Evolutionary conservation across 495 filamentous ascomycete species (phyloP), one percentile per base, ranked within the genome.

Genomic region (Amniculicola lignicola): DNA sequence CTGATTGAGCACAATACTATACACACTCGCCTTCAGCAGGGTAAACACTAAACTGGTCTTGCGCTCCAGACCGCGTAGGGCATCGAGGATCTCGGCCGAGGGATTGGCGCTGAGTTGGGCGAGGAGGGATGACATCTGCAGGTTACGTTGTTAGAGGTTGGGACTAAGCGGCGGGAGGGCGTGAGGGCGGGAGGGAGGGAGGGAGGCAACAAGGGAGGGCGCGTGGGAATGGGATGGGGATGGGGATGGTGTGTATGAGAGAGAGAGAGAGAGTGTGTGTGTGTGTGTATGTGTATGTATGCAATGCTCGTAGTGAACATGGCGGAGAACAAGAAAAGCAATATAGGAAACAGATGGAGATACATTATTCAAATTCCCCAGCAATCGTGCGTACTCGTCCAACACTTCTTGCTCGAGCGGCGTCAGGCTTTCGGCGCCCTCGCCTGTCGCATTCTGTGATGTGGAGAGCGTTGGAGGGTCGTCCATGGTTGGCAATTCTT

Each of bases 1-100:
- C 77, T 96, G 90, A 78, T 97, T 90, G 75, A 98, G 70, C 61
- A 98, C 90, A 76, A 98, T 96, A 68, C 87, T 93, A 70, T 97
- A 97, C 43, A 97, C 93, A 71, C 92, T 96, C 27, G 93, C 92
- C 75, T 98, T 97, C 67, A 98, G 77, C 67, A 96, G 67, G 54
- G 93, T 98, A 71, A 92, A 95, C 27, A 96, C 93, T 33, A 94
- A 76, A 39, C 87, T 88, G 21, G 90, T 96, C 78, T 97, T 96
- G 59, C 93, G 79, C 74, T 98, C 93, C 45, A 98, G 77, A 28
- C 88, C 81, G 40, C 93, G 75, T 56, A 98, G 72, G n/a, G 85
- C 83, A 68, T 98, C 92, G 27, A 90, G 75, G 41, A 90, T 84
- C 62, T 84, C 81, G n/a, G 79, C 72, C 0, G 84, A 82, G 0